A percentile compares a stretch with the other conserved stretches of the same genome.
phyloP scores from a whole-genome alignment of 768 basidiomycete genomes.

The Rhodosporidiobolus sp. region DNA sequence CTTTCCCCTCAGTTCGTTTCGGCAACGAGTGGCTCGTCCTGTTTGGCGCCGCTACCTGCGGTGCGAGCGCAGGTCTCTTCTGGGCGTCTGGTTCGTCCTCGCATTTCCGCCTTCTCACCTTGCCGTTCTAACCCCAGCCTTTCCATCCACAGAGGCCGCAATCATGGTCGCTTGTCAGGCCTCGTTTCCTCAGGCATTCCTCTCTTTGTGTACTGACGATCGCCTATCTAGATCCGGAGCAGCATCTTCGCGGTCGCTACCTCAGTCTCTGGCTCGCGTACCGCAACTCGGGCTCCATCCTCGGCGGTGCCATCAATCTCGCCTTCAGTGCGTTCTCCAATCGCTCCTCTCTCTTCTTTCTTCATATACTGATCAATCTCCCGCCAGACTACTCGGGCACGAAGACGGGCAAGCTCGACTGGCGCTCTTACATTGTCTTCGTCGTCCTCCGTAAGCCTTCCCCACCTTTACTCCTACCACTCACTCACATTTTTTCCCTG shows the following conservation, averaged over 20 bases:
- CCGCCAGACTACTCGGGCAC: slow-evolving; percentile 28
- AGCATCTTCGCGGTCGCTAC: slow-evolving; percentile 29
- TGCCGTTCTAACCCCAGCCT: too few species aligned
- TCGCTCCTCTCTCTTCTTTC: too few species aligned
- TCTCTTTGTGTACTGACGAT: too few species aligned
- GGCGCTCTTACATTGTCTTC: slow-evolving; percentile 19
- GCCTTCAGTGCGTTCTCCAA: slow-evolving; percentile 36
- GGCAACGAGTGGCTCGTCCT: slow-evolving; percentile 45
- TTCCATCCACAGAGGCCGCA: slow-evolving; percentile 31
- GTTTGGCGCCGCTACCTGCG: slow-evolving; percentile 43
- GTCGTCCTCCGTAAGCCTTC: slow-evolving; percentile 11
- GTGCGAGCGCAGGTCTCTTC: slow-evolving; percentile 45
- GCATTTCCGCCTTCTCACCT: neutral
- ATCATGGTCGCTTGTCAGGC: slow-evolving; percentile 45
- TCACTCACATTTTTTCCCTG: neutral
- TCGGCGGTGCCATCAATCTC: slow-evolving; percentile 46
- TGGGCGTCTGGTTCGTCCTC: slow-evolving; percentile 32
- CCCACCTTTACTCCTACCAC: neutral
- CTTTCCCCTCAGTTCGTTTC: neutral
- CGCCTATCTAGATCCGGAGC: slow-evolving; percentile 31
- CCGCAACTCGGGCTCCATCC: slow-evolving; percentile 41
- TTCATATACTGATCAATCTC: too few species aligned
- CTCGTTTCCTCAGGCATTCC: too few species aligned
- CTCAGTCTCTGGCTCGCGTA: slow-evolving; percentile 43
- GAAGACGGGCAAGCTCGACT: neutral